Base-by-base conservation (phyloP, 1,284 basidiomycete genomes). In the Mixia osmundae region DNA sequence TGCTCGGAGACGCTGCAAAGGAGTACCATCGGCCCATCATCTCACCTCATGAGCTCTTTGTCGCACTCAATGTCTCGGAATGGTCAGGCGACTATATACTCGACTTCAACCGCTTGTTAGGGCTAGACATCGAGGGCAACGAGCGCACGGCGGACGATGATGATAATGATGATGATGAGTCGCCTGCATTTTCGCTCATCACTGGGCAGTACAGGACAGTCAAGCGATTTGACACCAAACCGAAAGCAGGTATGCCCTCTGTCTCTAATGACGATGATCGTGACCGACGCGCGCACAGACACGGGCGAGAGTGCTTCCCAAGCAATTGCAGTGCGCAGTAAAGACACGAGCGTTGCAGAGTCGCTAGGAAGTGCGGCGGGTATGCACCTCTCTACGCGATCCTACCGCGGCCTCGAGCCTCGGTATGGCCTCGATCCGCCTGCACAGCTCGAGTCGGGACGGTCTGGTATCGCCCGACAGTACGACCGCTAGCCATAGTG, bases 11-110 rank as follows among this genome's bases (percentile, higher is more conserved):
- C 21, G 25, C 22, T 1, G 22, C 35, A n/a, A 39, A 39, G 72
- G 87, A 94, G 18, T 97, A 87, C 53, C 63, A 75, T 38, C 63
- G 71, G 15, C 87, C 89, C 0, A 89, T 99, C 36, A 67, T 97
- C 18, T 95, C 89, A 1, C 91, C 91, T 0, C 94, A 72, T 54
- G 91, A 97, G 54, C 64, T 95, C 27, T 69, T 77, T 47, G 58
- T 91, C 3, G 82, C 87, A 0, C 62, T 97, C 12, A 54, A 57
- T 12, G 68, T 64, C 42, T 56, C 62, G 0, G 66, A 70, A 38
- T 67, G 66, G 41, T 62, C 57, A 3, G 24, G 15, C 25, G 63
- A 67, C 37, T 89, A 91, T 49, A 65, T 77, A 7, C 63, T 87
- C 3, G 72, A 85, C 51, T 78, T 95, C 43, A 71, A 68, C 23